phyloP scores from a whole-genome alignment of 495 filamentous ascomycete genomes.

The Penicillium maclennaniae region DNA sequence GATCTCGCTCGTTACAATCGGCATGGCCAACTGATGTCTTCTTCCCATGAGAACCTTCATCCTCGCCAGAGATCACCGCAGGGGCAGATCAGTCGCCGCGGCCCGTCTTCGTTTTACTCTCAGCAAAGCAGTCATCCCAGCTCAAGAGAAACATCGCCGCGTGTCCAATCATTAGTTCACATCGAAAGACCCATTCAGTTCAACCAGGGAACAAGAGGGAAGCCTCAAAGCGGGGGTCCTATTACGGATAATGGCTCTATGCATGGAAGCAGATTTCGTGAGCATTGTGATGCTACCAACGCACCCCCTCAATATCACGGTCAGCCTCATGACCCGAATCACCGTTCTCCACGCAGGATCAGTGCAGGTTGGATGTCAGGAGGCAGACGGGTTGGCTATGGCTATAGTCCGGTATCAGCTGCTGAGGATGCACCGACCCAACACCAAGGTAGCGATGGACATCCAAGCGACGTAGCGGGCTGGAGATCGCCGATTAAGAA shows the following conservation, averaged over 20 bases:
- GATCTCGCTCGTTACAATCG: conserved; percentile 16
- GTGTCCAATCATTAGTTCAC: neutral
- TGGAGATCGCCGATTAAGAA: neutral
- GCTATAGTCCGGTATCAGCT: conserved; percentile 34
- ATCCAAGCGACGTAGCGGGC: neutral
- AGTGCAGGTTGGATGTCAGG: conserved; percentile 47
- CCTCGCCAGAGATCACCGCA: conserved; percentile 2
- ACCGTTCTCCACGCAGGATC: conserved; percentile 28
- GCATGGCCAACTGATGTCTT: conserved; percentile 10
- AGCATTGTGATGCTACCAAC: conserved; percentile 23
- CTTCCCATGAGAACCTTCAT: conserved; percentile 15
- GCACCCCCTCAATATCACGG: neutral
- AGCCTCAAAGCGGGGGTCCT: neutral
- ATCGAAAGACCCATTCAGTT: neutral
- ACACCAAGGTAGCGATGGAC: neutral
- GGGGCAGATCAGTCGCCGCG: conserved; percentile 10
- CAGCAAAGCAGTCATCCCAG: conserved; percentile 16
- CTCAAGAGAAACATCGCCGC: conserved; percentile 11
- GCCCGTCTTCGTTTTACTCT: conserved; percentile 31
- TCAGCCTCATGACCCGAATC: conserved; percentile 1
- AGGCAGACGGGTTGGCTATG: conserved; percentile 42
- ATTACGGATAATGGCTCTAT: neutral
- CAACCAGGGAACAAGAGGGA: neutral
- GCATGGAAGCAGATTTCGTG: conserved; percentile 27
- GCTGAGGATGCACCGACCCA: conserved; percentile 10